phyloP scores from a whole-genome alignment of 2,329 filamentous ascomycete genomes.

The Pseudogymnoascus sp. region DNA sequence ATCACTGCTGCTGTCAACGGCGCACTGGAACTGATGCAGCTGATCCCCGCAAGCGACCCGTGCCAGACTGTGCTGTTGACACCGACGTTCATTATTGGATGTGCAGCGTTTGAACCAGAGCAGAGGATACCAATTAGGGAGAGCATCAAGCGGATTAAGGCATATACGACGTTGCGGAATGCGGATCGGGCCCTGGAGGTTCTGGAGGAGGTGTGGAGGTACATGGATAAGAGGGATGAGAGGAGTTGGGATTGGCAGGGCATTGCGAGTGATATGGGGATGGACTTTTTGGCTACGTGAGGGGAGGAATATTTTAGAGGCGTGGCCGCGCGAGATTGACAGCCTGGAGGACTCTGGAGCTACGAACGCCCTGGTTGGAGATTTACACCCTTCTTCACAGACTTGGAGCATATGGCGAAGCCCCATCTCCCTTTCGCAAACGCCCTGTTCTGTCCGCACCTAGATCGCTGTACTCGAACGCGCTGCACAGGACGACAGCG shows the following conservation, averaged over 20 bases:
- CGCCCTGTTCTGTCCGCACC: neutral
- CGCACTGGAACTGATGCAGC: slow-evolving; percentile 45
- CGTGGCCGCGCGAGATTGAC: too few relatives aligned
- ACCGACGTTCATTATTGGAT: slow-evolving; percentile 9
- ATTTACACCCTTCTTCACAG: neutral
- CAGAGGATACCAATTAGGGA: slow-evolving; percentile 20
- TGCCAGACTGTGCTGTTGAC: slow-evolving; percentile 36
- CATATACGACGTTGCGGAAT: slow-evolving; percentile 15
- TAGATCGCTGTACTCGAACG: neutral
- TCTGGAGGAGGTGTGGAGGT: slow-evolving; percentile 9
- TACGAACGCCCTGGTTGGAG: neutral
- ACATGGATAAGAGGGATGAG: slow-evolving; percentile 33
- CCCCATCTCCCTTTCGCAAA: neutral
- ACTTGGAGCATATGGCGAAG: neutral
- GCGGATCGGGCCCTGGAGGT: slow-evolving; percentile 1
- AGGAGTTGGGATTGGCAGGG: slow-evolving; percentile 55
- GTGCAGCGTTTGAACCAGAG: neutral
- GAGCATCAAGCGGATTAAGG: neutral
- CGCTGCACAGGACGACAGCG: neutral
- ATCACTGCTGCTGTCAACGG: slow-evolving; percentile 49
- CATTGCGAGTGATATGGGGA: slow-evolving; percentile 42
- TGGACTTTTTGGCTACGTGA: slow-evolving; percentile 43
- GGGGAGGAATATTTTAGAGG: neutral
- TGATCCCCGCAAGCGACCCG: slow-evolving; percentile 48
- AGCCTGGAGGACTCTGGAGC: neutral